Percentiles rank a stretch among this genome's conserved stretches.
Conservation (phyloP, 179 eudicot species). For the Beta lomatogona region DNA sequence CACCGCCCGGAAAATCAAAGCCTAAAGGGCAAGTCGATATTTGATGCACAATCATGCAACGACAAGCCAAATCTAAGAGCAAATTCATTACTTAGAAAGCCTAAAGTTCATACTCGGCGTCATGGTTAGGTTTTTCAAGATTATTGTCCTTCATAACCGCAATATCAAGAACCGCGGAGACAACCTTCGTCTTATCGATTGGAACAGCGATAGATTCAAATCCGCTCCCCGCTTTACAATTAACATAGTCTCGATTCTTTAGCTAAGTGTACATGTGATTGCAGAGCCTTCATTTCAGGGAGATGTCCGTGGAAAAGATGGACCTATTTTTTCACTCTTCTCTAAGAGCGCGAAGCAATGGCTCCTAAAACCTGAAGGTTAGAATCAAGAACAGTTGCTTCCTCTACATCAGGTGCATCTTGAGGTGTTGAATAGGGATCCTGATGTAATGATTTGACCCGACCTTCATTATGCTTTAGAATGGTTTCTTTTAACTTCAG, state of each 20-base stretch:
- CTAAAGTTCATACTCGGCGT: constrained; percentile 30
- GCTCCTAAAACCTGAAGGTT: constrained; percentile 29
- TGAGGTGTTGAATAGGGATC: constrained; percentile 36
- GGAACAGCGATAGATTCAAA: constrained; percentile 27
- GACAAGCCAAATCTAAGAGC: constrained; percentile 9
- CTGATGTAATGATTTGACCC: constrained; percentile 19
- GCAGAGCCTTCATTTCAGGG: constrained; percentile 2
- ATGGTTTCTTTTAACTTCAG: constrained; percentile 32
- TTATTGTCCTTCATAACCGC: constrained; percentile 25
- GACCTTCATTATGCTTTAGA: constrained; percentile 20
- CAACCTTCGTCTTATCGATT: constrained; percentile 26
- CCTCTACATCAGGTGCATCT: constrained; percentile 28
- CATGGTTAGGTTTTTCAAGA: constrained; percentile 23
- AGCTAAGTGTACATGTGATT: constrained; percentile 15
- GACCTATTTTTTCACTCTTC: constrained; percentile 31
- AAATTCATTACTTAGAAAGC: constrained; percentile 14
- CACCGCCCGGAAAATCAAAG: constrained; percentile 28
- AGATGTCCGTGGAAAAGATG: constrained; percentile 28
- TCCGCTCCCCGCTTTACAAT: constrained; percentile 34
- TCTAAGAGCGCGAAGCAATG: constrained; percentile 28
- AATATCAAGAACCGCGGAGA: constrained; percentile 26
- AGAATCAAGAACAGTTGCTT: constrained; percentile 28
- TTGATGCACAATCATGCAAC: constrained; percentile 1
- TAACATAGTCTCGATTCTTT: constrained; percentile 31
- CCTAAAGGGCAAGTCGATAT: constrained; percentile 21